A percentile compares a stretch with the other conserved stretches of the same genome.
phyloP scores from a whole-genome alignment of 2,329 filamentous ascomycete species.

The Fusarium abutilonis region DNA sequence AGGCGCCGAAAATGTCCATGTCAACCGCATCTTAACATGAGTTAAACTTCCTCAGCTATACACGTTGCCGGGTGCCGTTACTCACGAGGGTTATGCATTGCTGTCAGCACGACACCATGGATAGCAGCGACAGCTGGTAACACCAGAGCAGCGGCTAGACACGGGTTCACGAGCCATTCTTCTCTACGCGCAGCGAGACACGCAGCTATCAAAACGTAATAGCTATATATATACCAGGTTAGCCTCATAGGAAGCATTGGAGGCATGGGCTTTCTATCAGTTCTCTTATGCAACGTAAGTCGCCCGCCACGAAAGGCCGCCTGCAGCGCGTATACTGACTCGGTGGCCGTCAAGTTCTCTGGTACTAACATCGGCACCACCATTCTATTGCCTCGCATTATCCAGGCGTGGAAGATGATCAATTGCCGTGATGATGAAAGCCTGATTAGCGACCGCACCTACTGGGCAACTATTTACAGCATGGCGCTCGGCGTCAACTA shows the following conservation, averaged over 20 bases:
- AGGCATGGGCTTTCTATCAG: conserved; percentile 77
- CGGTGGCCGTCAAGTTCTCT: conserved; percentile 64
- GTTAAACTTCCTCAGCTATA: neutral
- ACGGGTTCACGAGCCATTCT: conserved; percentile 71
- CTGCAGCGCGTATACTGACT: neutral
- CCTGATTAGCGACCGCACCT: conserved; percentile 70
- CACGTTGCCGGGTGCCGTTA: neutral
- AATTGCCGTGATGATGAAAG: conserved; percentile 57
- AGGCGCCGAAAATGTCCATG: conserved; percentile 74
- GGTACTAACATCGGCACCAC: conserved; percentile 82
- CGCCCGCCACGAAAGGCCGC: neutral
- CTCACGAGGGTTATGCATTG: conserved; percentile 67
- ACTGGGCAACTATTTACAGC: conserved; percentile 78
- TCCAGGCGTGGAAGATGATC: conserved; percentile 74
- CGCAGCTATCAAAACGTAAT: conserved; percentile 71
- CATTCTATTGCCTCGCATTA: conserved; percentile 75
- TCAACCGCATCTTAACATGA: conserved; percentile 64
- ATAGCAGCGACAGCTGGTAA: conserved; percentile 72
- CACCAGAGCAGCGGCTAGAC: conserved; percentile 69
- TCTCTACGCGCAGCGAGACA: conserved; percentile 70
- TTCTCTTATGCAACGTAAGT: conserved; percentile 77
- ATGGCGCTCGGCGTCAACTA: conserved; percentile 81
- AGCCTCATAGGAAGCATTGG: conserved; percentile 74
- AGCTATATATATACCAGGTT: no score
- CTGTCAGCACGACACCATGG: conserved; percentile 69